Evolutionary conservation across 768 basidiomycete species (phyloP).

Genomic region (Clitopilus hobsonii): DNA sequence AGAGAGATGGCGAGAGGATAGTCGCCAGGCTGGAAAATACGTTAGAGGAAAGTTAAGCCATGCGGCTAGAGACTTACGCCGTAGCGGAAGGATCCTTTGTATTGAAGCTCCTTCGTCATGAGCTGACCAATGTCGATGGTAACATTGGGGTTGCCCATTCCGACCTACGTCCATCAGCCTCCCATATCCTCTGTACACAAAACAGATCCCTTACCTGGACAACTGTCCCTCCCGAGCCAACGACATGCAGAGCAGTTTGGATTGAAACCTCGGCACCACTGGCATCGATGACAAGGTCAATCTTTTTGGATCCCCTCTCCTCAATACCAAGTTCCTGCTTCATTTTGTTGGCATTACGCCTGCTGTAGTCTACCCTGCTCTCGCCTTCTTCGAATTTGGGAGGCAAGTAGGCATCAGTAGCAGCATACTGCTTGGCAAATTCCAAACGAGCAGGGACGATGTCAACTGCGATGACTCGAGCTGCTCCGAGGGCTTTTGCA

Average conservation of each 20-base stretch:
- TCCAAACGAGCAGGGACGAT: conserved; percentile 71
- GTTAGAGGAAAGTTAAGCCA: conserved; percentile 1
- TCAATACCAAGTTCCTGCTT: conserved; percentile 59
- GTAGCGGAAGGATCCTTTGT: conserved; percentile 93
- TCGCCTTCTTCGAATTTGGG: conserved; percentile 59
- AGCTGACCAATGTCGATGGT: conserved; percentile 67
- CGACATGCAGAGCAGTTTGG: conserved; percentile 76
- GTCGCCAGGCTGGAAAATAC: conserved; percentile 59
- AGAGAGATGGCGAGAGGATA: conserved; percentile 84
- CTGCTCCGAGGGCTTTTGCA: conserved; percentile 90
- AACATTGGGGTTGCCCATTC: conserved; percentile 80
- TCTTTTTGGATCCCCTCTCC: conserved; percentile 62
- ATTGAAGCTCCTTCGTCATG: conserved; percentile 71
- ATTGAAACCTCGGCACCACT: conserved; percentile 92
- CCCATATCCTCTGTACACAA: not conserved
- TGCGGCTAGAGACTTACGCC: conserved; percentile 40
- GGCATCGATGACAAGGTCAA: conserved; percentile 89
- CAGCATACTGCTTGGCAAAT: conserved; percentile 83
- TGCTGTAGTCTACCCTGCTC: conserved; percentile 63
- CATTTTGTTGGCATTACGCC: conserved; percentile 66
- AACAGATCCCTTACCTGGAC: conserved; percentile 46
- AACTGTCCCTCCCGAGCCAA: conserved; percentile 70
- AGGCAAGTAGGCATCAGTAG: conserved; percentile 72
- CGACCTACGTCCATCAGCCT: conserved; percentile 47
- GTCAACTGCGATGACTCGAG: conserved; percentile 81